phyloP scores from a whole-genome alignment of 768 basidiomycete species.

The Kwoniella shandongensis region DNA sequence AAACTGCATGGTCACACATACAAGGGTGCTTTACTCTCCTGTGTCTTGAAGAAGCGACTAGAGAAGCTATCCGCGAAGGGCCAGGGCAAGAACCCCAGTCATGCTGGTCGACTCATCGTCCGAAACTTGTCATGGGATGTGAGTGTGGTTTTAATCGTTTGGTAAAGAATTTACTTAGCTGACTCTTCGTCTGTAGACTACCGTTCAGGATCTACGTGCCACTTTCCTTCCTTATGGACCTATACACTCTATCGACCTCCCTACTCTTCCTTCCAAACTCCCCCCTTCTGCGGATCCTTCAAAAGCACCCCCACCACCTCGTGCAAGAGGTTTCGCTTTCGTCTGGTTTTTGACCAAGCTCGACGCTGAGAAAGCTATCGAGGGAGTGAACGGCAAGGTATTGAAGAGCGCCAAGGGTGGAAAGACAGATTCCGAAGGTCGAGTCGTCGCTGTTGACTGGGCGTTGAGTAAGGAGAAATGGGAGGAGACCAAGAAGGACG shows the following conservation, averaged over 20 bases:
- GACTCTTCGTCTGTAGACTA: conserved; percentile 57
- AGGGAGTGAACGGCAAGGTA: conserved; percentile 72
- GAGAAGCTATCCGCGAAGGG: conserved; percentile 59
- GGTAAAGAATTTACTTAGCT: neutral
- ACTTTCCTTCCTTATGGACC: conserved; percentile 85
- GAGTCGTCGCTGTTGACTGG: conserved; percentile 92
- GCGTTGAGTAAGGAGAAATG: conserved; percentile 91
- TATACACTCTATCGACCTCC: conserved; percentile 80
- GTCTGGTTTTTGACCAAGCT: conserved; percentile 86
- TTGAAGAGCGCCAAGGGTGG: conserved; percentile 55
- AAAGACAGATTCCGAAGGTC: conserved; percentile 57
- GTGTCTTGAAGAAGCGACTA: conserved; percentile 79
- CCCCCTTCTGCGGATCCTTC: conserved; percentile 52
- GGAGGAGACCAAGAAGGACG: conserved; percentile 71
- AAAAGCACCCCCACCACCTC: conserved; percentile 47
- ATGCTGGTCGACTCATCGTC: conserved; percentile 79
- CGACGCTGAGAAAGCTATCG: conserved; percentile 79
- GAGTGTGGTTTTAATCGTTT: conserved; percentile 27
- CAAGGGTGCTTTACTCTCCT: conserved; percentile 83
- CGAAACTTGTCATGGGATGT: conserved; percentile 78
- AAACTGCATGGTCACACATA: conserved; percentile 91
- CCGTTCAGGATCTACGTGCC: conserved; percentile 78
- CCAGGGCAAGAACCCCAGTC: conserved; percentile 59
- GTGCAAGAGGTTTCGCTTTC: conserved; percentile 82
- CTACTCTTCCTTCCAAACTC: conserved; percentile 55